A percentile compares a stretch with the other conserved stretches of the same genome.
Conservation (phyloP, 176 grass and related monocot species). For the Carex kokanica region DNA sequence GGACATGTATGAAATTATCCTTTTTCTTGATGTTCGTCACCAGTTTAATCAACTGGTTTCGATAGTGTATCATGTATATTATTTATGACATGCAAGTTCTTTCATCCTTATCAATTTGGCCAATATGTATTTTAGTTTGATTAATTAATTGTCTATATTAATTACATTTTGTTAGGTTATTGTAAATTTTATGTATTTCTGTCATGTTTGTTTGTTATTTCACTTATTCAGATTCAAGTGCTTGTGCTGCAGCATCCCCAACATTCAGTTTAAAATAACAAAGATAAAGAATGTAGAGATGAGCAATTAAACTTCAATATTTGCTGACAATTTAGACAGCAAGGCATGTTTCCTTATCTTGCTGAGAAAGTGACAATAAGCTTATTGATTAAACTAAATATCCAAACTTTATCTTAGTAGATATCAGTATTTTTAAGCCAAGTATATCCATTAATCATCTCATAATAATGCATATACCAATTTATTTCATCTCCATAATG, state of each 20-base stretch:
- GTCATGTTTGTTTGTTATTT: neutral
- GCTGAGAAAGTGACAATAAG: neutral
- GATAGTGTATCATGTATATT: neutral
- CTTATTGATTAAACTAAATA: neutral
- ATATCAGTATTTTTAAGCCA: neutral
- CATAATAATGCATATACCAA: neutral
- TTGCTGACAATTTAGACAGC: neutral
- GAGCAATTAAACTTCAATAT: neutral
- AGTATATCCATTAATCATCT: neutral
- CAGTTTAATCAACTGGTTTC: constrained; percentile 15
- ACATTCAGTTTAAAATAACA: neutral
- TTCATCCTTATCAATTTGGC: neutral
- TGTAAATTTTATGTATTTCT: neutral
- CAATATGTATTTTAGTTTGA: neutral
- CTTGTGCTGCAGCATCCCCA: neutral
- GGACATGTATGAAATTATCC: neutral
- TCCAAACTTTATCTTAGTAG: neutral
- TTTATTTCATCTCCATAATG: constrained; percentile 21
- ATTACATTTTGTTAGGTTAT: neutral
- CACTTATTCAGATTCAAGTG: neutral
- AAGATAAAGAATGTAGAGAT: neutral
- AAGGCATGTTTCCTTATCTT: neutral
- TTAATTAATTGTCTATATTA: neutral
- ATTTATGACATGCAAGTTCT: constrained; percentile 8
- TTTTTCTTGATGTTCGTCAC: neutral